These are phyloP conservation scores for Rubroboletus satanas DNA, from an alignment of 768 basidiomycete species.

Conservation along the genomic window DNA sequence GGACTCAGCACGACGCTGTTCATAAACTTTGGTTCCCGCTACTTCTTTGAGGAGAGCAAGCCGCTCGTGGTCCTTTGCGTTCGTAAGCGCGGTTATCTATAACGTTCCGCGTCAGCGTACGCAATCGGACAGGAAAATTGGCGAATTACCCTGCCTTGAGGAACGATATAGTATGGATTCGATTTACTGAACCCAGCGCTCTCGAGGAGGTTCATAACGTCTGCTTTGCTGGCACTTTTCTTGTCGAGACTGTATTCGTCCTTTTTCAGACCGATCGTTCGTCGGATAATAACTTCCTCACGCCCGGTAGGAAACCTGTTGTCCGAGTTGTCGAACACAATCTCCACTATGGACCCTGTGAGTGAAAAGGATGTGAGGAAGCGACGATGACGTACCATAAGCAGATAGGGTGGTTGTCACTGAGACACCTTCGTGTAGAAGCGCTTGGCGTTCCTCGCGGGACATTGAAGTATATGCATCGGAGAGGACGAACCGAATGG, in stretches of 20 bases:
- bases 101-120: slow-evolving; percentile 4
- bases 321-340: slow-evolving; percentile 93
- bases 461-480: slow-evolving; percentile 97
- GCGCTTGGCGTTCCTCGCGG: slow-evolving; percentile 84
- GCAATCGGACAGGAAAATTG: background rate
- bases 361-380: background rate
- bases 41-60: slow-evolving; percentile 96
- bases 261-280: slow-evolving; percentile 97
- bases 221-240: slow-evolving; percentile 93
- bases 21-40: slow-evolving; percentile 97
- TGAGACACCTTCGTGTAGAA: slow-evolving; percentile 93
- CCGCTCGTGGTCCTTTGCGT: slow-evolving; percentile 93
- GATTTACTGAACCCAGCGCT: slow-evolving; percentile 95
- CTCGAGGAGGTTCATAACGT: slow-evolving; percentile 96
- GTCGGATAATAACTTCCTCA: slow-evolving; percentile 80
- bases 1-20: slow-evolving; percentile 87
- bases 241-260: slow-evolving; percentile 97
- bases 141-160: slow-evolving; percentile 84
- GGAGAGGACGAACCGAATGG: slow-evolving; percentile 95
- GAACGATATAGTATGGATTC: slow-evolving; percentile 99
- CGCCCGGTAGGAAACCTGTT: slow-evolving; percentile 91
- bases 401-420: slow-evolving; percentile 88
- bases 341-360: slow-evolving; percentile 54
- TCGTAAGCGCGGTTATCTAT: slow-evolving; percentile 93
- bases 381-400: slow-evolving; percentile 53